phyloP scores from a whole-genome alignment of 306 rosid species.

The Inga laurina region DNA sequence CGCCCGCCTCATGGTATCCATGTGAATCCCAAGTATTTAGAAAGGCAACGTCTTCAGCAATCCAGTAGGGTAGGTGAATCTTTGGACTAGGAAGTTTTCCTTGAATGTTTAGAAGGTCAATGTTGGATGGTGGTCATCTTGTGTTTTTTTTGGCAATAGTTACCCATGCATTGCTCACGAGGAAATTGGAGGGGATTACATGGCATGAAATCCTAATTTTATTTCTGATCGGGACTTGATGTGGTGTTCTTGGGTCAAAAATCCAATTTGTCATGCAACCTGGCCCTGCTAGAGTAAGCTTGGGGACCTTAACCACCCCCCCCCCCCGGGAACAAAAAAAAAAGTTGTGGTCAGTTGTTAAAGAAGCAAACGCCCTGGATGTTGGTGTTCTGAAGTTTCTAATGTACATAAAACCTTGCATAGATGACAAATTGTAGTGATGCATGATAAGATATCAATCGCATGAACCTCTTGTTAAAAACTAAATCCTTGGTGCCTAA shows the following conservation, averaged over 20 bases:
- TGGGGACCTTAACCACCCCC: neutral
- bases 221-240: neutral
- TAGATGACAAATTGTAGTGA: constrained; percentile 3
- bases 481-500: neutral
- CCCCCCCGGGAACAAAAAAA: no score
- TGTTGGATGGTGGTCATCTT: neutral
- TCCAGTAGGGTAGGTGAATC: constrained; percentile 63
- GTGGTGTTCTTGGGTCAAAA: neutral
- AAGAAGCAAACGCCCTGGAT: neutral
- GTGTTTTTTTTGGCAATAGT: neutral
- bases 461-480: neutral
- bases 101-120: neutral
- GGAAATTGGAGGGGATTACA: neutral
- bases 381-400: neutral
- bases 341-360: neutral
- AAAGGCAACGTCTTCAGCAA: constrained; percentile 89
- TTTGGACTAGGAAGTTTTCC: constrained; percentile 9
- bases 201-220: constrained; percentile 2
- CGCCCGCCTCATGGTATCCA: constrained; percentile 85
- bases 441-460: neutral
- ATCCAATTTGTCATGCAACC: neutral
- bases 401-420: constrained; percentile 1
- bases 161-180: neutral
- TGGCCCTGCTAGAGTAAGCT: neutral
- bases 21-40: constrained; percentile 92